These are phyloP conservation scores for Diplosphaera chodatii DNA, from an alignment of 139 green algal genomes.

Conservation along the genomic window DNA sequence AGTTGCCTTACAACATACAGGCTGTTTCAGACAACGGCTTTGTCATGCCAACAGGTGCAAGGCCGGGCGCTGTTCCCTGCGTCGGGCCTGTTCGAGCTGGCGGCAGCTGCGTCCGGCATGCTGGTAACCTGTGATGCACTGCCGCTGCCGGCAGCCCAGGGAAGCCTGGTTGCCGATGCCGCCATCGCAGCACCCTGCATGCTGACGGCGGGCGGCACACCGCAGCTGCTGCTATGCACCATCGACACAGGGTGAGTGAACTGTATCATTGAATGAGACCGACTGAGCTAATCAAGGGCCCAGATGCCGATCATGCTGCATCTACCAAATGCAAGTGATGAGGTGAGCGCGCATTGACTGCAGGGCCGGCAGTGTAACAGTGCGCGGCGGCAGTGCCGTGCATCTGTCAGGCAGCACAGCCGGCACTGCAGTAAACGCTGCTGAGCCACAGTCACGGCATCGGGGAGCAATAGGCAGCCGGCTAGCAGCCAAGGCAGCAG, in stretches of 20 bases:
- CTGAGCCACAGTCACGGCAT: background rate
- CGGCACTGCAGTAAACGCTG: background rate
- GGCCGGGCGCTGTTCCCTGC: conserved; percentile 36
- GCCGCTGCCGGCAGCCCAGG: conserved; percentile 19
- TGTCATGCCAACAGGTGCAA: background rate
- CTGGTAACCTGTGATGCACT: conserved; percentile 27
- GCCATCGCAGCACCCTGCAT: conserved; percentile 35
- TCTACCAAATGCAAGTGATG: no score
- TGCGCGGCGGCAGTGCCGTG: background rate
- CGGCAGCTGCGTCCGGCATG: conserved; percentile 15
- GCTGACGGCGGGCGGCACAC: conserved; percentile 9
- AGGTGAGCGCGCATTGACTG: no score
- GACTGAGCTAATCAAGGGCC: no score
- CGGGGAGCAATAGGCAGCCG: background rate
- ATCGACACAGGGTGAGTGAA: background rate
- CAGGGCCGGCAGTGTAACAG: background rate
- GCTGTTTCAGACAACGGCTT: background rate
- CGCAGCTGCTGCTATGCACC: background rate
- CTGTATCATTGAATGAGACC: no score
- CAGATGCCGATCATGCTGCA: no score
- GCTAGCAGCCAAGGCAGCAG: no score
- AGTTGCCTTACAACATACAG: no score
- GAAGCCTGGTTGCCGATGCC: conserved; percentile 15
- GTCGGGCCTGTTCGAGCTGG: conserved; percentile 44
- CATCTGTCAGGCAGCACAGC: background rate